Evolutionary conservation across 106 monocot species (phyloP).

Genomic region (Platanthera zijinensis): DNA sequence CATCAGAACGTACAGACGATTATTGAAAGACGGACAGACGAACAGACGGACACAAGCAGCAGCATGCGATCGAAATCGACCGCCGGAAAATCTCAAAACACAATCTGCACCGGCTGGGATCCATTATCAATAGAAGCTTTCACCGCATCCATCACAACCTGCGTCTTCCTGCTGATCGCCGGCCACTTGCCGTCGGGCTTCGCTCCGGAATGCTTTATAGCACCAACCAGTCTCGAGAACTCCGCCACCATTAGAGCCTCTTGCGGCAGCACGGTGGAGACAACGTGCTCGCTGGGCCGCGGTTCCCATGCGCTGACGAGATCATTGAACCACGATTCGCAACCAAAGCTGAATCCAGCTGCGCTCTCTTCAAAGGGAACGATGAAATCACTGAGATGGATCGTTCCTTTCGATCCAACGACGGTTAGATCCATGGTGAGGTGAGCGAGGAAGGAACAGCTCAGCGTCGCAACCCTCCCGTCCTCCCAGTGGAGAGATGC

Average conservation of each 20-base stretch:
- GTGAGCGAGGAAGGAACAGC: constrained; percentile 60
- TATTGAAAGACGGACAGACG: background rate
- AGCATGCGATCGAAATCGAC: too few species aligned
- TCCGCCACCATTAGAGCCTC: constrained; percentile 72
- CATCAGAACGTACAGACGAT: background rate
- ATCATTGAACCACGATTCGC: constrained; percentile 36
- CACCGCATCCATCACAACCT: constrained; percentile 20
- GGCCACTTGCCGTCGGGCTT: constrained; percentile 18
- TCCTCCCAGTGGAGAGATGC: constrained; percentile 53
- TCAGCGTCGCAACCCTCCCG: constrained; percentile 49
- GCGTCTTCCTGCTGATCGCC: constrained; percentile 17
- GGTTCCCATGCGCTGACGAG: constrained; percentile 36
- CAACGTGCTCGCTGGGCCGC: constrained; percentile 42
- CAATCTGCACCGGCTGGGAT: constrained; percentile 12
- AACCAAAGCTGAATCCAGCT: constrained; percentile 28
- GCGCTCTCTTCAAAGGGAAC: constrained; percentile 54
- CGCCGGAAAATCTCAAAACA: background rate
- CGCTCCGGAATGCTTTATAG: constrained; percentile 20
- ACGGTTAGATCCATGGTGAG: constrained; percentile 44
- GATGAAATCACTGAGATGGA: constrained; percentile 42
- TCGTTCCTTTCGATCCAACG: constrained; percentile 51
- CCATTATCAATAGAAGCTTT: constrained; percentile 15
- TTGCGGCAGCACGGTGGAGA: constrained; percentile 48
- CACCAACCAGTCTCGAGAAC: constrained; percentile 51
- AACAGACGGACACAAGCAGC: too few species aligned